Evolutionary conservation across 305 asterid species (phyloP), one percentile per base, ranked within the genome.

Genomic region (Fraxinus ornus): DNA sequence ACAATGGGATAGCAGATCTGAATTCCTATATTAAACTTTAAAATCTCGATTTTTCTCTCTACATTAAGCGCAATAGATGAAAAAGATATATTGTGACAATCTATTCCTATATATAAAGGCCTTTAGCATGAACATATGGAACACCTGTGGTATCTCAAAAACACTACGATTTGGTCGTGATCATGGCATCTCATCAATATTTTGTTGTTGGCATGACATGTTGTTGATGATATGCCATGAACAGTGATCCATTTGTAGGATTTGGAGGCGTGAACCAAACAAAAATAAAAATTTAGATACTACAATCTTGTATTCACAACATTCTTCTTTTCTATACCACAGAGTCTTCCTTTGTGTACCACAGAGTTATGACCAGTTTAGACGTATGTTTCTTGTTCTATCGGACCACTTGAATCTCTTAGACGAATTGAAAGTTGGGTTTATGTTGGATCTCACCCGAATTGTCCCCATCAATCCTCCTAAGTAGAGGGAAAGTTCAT

Each of bases 141-240:
- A 70, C 32, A 26, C 5, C 12, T n/a, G n/a, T 55, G 49, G 6
- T 0, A 52, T 17, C 73, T n/a, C 24, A 15, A 30, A 35, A 71
- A 47, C 71, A 70, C 49, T 41, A 70, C 84, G 28, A 60, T 37
- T 75, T 22, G 80, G 30, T 64, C 71, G 77, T 76, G 84, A 64
- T 41, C 80, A 75, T 64, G 77, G 35, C 60, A 76, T 75, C 36
- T 81, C 77, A 81, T 76, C 68, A 81, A 21, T 75, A 7, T 7
- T 7, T 12, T 33, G 64, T 80, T 47, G 4, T 62, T 13, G 12
- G 1, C 17, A 24, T 22, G 13, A 1, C 15, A 41, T 10, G 22
- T 68, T 70, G 7, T 62, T 44, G 83, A 47, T 70, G 78, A 79
- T 79, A 70, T 79, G 83, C 41, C 70, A 79, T 79, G 83, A 79